Evolutionary conservation across 257 asterid genomes (phyloP).

Genomic region (Solanum arcanum): DNA sequence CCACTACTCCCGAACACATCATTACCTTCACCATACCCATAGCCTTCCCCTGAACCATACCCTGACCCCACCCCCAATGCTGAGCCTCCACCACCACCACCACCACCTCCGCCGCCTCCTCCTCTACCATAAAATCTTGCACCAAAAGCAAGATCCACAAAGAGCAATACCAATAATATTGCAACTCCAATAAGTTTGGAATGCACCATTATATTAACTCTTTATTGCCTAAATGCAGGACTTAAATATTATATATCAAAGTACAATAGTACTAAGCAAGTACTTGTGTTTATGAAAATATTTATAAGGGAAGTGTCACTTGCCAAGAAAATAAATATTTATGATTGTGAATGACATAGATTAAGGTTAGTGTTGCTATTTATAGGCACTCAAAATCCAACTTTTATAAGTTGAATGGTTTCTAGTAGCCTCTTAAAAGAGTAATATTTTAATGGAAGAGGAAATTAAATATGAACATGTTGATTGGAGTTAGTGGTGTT

Average conservation of each 20-base stretch:
- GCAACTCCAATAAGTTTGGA: slow-evolving; percentile 23
- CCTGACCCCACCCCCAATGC: slow-evolving; percentile 3
- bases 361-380: slow-evolving; percentile 14
- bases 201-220: slow-evolving; percentile 21
- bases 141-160: slow-evolving; percentile 38
- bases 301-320: not conserved
- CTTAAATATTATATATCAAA: not conserved
- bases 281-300: not conserved
- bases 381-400: slow-evolving; percentile 31
- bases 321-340: not conserved
- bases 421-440: slow-evolving; percentile 27
- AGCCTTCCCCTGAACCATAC: slow-evolving; percentile 17
- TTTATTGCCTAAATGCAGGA: no score
- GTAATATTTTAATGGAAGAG: not conserved
- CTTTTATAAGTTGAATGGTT: slow-evolving; percentile 25
- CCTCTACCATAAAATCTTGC: slow-evolving; percentile 31
- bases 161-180: slow-evolving; percentile 23
- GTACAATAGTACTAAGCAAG: not conserved
- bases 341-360: not conserved
- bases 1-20: not conserved
- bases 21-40: slow-evolving; percentile 8
- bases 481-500: slow-evolving; percentile 2
- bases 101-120: slow-evolving; percentile 4
- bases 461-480: not conserved
- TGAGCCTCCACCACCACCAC: slow-evolving; percentile 2